Base-by-base conservation (phyloP, 306 rosid species). In the Cicer pinnatifidum region DNA sequence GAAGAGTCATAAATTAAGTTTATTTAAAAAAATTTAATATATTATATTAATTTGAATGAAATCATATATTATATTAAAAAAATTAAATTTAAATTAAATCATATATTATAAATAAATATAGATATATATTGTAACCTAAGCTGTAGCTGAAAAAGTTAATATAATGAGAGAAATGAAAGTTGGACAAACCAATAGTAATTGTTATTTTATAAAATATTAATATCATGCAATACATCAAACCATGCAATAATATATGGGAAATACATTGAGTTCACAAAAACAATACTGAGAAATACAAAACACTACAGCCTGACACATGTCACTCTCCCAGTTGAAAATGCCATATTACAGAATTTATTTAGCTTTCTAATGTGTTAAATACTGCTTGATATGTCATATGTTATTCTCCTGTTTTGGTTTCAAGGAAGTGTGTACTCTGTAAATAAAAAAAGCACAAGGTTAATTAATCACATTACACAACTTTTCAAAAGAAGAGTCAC, bases 391-490 rank as follows among this genome's bases (percentile, higher is more conserved):
- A 66, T 38, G 56, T 9, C 28, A 51, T 67, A 23, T 70, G 23
- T 60, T 8, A 76, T 44, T 35, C 63, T 41, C 2, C 12, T 17
- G 12, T 38, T 56, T n/a, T 16, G 28, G 40, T 58, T 75, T 83
- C 76, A 84, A 52, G 87, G 87, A 46, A 84, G 54, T 8, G 82
- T 84, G 82, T 84, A 84, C 35, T 65, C 86, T 83, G 82, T 2
- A 80, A 71, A 75, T 12, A 48, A 28, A 52, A 52, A 52, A 60
- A 9, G n/a, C 33, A 13, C 9, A 57, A 66, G 12, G 44, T 77
- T 50, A 77, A 48, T 60, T 12, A 71, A 17, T 2, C 19, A 48
- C 23, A 39, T 12, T 10, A 66, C 5, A 11, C 0, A 44, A 63
- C 23, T 71, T 52, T 13, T 46, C 17, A 35, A 28, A 23, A 23